A percentile compares a stretch with the other conserved stretches of the same genome.
phyloP scores from a whole-genome alignment of 2,329 filamentous ascomycete species.

The Fusarium sarcochroum region DNA sequence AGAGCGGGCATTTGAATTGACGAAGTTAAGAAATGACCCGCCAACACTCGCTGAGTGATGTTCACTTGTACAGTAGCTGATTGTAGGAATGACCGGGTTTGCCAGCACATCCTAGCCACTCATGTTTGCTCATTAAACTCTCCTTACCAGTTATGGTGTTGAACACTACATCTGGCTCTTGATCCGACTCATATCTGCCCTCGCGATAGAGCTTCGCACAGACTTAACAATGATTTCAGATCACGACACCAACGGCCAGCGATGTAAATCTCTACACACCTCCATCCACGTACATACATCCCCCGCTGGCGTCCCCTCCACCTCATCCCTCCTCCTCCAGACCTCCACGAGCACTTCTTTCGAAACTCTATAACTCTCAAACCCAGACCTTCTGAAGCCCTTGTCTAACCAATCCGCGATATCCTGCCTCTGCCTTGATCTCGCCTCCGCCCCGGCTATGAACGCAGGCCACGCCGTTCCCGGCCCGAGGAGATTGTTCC shows the following conservation, averaged over 20 bases:
- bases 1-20: too few relatives aligned
- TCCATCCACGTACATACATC: conserved; percentile 45
- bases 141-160: too few relatives aligned
- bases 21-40: too few relatives aligned
- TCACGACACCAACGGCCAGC: conserved; percentile 39
- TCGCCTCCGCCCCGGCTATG: conserved; percentile 41
- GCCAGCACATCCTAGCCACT: too few relatives aligned
- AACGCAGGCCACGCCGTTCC: conserved; percentile 44
- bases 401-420: conserved; percentile 41
- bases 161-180: not conserved
- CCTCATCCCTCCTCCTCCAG: conserved; percentile 41
- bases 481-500: conserved; percentile 32
- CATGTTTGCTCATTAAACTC: too few relatives aligned
- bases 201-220: too few relatives aligned
- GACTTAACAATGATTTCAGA: not conserved
- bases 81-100: too few relatives aligned
- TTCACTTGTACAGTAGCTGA: too few relatives aligned
- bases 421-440: conserved; percentile 30
- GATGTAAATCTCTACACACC: conserved; percentile 39
- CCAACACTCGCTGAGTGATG: too few relatives aligned
- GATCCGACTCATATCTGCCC: not conserved
- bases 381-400: conserved; percentile 36
- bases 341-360: conserved; percentile 38
- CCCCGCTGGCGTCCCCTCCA: conserved; percentile 16
- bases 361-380: conserved; percentile 39